Conservation (phyloP, 2,329 filamentous ascomycete genomes). For the Arachnomyces sp. region DNA sequence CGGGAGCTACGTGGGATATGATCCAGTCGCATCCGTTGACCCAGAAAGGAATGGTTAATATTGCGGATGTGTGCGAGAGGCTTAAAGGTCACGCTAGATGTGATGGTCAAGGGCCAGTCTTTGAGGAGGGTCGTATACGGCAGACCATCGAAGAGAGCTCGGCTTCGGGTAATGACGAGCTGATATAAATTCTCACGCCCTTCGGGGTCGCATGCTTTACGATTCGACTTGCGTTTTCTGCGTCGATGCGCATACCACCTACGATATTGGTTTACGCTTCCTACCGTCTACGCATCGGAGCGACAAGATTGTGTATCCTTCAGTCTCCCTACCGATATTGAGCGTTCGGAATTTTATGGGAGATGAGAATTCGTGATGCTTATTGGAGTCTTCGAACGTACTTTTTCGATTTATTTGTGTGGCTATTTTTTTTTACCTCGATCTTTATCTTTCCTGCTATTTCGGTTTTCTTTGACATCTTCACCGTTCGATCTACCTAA, state of each 20-base stretch:
- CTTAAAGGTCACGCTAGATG: constrained; percentile 69
- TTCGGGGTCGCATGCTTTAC: neutral
- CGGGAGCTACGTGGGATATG: constrained; percentile 78
- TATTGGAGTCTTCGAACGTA: too few species aligned
- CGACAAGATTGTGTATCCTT: too few species aligned
- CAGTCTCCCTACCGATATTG: neutral
- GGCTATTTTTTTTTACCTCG: too few species aligned
- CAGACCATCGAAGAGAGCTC: constrained; percentile 71
- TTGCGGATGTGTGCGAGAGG: constrained; percentile 69
- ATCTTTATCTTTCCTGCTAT: too few species aligned
- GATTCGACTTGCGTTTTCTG: neutral
- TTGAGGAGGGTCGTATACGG: constrained; percentile 66
- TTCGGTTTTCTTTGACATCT: too few species aligned
- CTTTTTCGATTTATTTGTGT: too few species aligned
- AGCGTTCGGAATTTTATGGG: neutral
- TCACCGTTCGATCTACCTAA: too few species aligned
- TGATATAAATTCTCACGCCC: constrained; percentile 44
- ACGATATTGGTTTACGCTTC: neutral
- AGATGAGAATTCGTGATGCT: too few species aligned
- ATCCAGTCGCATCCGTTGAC: constrained; percentile 75
- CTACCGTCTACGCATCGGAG: neutral
- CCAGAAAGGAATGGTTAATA: constrained; percentile 67
- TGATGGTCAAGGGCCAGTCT: constrained; percentile 81
- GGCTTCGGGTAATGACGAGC: constrained; percentile 67
- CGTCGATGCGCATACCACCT: too few species aligned